phyloP scores from a whole-genome alignment of 352 stramenopile genomes.

The Labyrinthula sp. region DNA sequence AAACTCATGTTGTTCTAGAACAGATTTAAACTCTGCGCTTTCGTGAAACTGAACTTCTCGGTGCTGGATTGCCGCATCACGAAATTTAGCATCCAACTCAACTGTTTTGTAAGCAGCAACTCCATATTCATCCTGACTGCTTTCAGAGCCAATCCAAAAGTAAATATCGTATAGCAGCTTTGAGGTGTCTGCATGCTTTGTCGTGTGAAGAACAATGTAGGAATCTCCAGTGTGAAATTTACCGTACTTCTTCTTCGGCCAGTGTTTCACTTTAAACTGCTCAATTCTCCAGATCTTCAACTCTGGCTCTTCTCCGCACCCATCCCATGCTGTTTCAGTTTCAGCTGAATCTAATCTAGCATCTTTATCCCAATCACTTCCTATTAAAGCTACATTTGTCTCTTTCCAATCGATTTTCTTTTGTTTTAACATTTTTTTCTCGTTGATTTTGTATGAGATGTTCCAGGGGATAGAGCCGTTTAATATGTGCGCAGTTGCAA shows the following conservation, averaged over 20 bases:
- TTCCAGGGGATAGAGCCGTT: too few relatives aligned
- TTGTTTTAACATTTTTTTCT: conserved; percentile 4
- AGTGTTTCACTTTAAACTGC: conserved; percentile 8
- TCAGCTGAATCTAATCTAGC: not conserved
- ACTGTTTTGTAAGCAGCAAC: conserved; percentile 18
- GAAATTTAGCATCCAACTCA: conserved; percentile 1
- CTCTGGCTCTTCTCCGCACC: conserved; percentile 1
- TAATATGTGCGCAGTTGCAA: too few relatives aligned
- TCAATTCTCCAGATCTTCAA: conserved; percentile 5
- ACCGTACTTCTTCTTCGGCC: conserved; percentile 12
- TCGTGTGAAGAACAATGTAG: conserved; percentile 13
- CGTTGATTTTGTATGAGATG: not conserved
- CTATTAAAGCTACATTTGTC: conserved; percentile 4
- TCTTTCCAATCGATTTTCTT: conserved; percentile 9
- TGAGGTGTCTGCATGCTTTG: conserved; percentile 1
- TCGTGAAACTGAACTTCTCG: conserved; percentile 5
- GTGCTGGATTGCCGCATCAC: conserved; percentile 5
- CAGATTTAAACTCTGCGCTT: not conserved
- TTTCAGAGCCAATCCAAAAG: conserved; percentile 8
- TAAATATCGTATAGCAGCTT: conserved; percentile 11
- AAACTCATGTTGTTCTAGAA: not conserved
- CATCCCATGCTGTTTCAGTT: not conserved
- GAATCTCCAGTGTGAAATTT: conserved; percentile 6
- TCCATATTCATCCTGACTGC: conserved; percentile 3
- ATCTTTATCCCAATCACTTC: conserved; percentile 5